These are phyloP conservation scores for Aureobasidium sp. DNA, from an alignment of 2,329 filamentous ascomycete species.

Conservation along the genomic window DNA sequence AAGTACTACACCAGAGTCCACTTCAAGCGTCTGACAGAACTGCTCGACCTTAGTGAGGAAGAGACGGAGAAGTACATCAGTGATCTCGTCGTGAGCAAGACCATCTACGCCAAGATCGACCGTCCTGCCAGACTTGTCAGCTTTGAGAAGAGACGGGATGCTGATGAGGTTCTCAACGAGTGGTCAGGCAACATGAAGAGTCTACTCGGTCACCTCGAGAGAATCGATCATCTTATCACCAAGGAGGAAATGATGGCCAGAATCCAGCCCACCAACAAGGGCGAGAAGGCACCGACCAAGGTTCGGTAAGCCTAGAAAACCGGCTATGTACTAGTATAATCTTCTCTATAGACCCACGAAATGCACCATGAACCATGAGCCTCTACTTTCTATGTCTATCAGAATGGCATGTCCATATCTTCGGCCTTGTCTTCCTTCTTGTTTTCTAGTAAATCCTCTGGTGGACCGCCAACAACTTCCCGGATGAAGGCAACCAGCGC, in stretches of 20 bases:
- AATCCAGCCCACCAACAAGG: conserved; percentile 60
- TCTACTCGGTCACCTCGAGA: conserved; percentile 71
- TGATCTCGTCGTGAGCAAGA: conserved; percentile 93
- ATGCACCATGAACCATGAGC: conserved; percentile 10
- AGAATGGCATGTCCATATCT: conserved; percentile 63
- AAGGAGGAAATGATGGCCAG: conserved; percentile 99
- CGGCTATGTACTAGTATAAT: conserved; percentile 9
- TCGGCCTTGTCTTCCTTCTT: conserved; percentile 49
- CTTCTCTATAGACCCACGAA: conserved; percentile 4
- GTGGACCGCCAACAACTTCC: conserved; percentile 37
- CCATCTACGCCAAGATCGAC: conserved; percentile 96
- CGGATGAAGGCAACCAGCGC: conserved; percentile 65
- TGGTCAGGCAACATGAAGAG: conserved; percentile 99
- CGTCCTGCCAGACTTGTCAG: conserved; percentile 83
- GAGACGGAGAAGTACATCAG: conserved; percentile 99
- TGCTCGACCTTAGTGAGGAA: conserved; percentile 85
- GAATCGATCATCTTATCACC: conserved; percentile 95
- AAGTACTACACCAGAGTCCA: conserved; percentile 99
- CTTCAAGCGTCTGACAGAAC: conserved; percentile 79
- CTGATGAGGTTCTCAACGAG: conserved; percentile 94
- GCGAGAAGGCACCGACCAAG: conserved; percentile 33
- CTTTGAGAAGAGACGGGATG: conserved; percentile 90
- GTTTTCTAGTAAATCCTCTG: conserved; percentile 22
- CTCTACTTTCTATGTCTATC: not conserved
- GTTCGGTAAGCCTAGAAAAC: conserved; percentile 19